Evolutionary conservation across 495 filamentous ascomycete genomes (phyloP), one percentile per base, ranked within the genome.

Genomic region (Neurospora sp.): DNA sequence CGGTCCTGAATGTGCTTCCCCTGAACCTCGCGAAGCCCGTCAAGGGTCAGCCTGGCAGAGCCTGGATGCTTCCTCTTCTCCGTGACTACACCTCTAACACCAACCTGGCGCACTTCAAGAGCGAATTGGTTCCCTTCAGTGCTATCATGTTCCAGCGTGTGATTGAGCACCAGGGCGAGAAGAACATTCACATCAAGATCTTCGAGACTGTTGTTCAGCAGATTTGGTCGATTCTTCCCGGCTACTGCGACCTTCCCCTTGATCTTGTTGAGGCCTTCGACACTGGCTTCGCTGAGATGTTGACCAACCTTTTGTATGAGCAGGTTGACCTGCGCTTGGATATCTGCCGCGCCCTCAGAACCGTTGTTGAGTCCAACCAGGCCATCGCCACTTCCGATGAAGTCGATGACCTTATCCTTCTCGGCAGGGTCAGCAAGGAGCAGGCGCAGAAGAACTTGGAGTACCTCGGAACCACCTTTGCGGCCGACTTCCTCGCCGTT

Each of bases 151-250:
- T 94, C 81, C 93, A 98, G 79, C 90, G 88, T 73, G 92, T 97
- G 20, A 84, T 97, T 46, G 91, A 95, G 69, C 91, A 93, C 76
- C 84, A 87, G 3, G 88, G 88, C 9, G 91, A 93, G 79, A 97
- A 96, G 84, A 92, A 92, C 0, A 92, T 97, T 84, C 93, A 98
- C 79, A 88, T 92, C 77, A 99, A 99, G 85, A 96, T 99, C 73
- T 98, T 94, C 81, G 96, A 99, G 81, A 98, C 96, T 0, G 80
- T 99, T 1, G 92, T 99, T 2, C 92, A 96, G 70, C 96, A 99
- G 78, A 94, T 96, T 27, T 99, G 96, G 96, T 91, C 92, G 22
- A 88, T 93, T 69, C 87, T 99, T n/a, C 94, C 96, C 0, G 96
- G 96, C 40, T 99, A 97, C 81, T 98, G 96, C 79, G 92, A 97